Evolutionary conservation across 1,139 yeast species (phyloP).

Genomic region (Candida sanyaensis): DNA sequence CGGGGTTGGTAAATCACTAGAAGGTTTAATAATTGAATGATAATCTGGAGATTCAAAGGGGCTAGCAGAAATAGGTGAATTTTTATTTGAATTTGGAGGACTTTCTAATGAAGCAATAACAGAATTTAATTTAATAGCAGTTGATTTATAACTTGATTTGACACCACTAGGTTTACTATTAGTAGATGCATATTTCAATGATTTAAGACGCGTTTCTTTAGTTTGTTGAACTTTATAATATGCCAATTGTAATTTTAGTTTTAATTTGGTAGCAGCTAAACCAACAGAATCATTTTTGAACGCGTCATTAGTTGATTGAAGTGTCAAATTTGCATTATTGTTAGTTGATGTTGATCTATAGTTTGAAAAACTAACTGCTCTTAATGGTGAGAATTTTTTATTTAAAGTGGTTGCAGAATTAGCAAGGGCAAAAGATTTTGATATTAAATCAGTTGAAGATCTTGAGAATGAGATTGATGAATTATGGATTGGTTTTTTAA

Average conservation of each 20-base stretch:
- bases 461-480: slow-evolving; percentile 5
- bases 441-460: slow-evolving; percentile 9
- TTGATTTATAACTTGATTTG: background rate
- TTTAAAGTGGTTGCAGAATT: slow-evolving; percentile 13
- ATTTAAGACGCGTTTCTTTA: slow-evolving; percentile 6
- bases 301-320: slow-evolving; percentile 8
- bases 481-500: background rate
- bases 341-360: slow-evolving; percentile 17
- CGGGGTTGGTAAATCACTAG: slow-evolving; percentile 19
- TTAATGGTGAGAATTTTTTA: slow-evolving; percentile 12
- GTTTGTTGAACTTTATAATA: slow-evolving; percentile 61
- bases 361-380: slow-evolving; percentile 26
- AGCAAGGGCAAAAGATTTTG: slow-evolving; percentile 14
- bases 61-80: slow-evolving; percentile 8
- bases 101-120: slow-evolving; percentile 14
- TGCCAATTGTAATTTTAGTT: slow-evolving; percentile 74
- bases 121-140: slow-evolving; percentile 2
- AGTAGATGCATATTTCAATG: slow-evolving; percentile 5
- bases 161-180: background rate
- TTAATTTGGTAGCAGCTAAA: slow-evolving; percentile 62
- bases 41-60: slow-evolving; percentile 8
- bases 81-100: slow-evolving; percentile 11
- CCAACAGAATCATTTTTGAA: slow-evolving; percentile 28
- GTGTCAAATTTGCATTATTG: slow-evolving; percentile 1
- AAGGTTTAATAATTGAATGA: slow-evolving; percentile 1